Evolutionary conservation across 306 rosid species (phyloP).

Genomic region (Pachyrhizus erosus): DNA sequence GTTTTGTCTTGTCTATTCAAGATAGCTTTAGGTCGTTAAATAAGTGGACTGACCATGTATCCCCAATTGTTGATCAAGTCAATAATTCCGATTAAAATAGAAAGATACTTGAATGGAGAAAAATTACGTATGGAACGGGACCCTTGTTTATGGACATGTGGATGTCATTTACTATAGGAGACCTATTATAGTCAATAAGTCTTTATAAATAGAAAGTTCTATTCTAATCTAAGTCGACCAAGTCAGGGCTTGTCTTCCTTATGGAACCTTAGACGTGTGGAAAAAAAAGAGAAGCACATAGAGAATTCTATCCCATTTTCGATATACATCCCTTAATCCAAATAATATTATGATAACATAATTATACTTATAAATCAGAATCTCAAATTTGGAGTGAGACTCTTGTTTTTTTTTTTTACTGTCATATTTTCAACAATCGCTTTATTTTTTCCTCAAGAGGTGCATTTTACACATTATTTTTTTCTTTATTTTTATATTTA

Average conservation of each 20-base stretch:
- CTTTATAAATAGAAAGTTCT: not conserved
- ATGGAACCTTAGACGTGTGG: not conserved
- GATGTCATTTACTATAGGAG: not conserved
- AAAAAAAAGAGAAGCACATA: not conserved
- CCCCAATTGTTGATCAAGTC: conserved; percentile 18
- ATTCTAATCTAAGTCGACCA: not conserved
- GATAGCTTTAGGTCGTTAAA: conserved; percentile 5
- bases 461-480: too few species aligned
- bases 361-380: too few species aligned
- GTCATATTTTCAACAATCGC: too few species aligned
- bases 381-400: too few species aligned
- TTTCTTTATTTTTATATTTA: too few species aligned
- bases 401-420: too few species aligned
- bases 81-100: not conserved
- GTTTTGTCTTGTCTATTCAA: conserved; percentile 25
- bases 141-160: not conserved
- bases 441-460: too few species aligned
- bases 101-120: not conserved
- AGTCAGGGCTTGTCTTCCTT: not conserved
- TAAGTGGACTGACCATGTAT: conserved; percentile 26
- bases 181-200: not conserved
- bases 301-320: not conserved
- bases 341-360: not conserved
- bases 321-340: not conserved
- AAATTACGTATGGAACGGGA: not conserved